Percentiles rank a stretch among this genome's conserved stretches.
Evolutionary conservation across 129 eudicot genomes (phyloP).

Genomic region (Scalesia atractyloides): DNA sequence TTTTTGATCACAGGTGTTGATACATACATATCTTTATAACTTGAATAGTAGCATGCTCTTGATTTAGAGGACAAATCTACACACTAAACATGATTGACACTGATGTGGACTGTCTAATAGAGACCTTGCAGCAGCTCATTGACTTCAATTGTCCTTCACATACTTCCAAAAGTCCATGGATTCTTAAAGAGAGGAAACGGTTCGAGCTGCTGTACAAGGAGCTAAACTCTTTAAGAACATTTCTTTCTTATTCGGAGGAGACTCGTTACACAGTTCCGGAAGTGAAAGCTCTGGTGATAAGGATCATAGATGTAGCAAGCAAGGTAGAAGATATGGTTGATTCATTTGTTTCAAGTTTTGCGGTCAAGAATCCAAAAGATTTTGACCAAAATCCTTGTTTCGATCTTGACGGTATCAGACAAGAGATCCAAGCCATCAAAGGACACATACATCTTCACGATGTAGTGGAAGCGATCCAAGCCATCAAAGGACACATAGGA

Average conservation of each 20-base stretch:
- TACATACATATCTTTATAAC: too few relatives aligned
- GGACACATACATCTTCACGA: too few relatives aligned
- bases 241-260: conserved; percentile 13
- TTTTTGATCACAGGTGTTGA: background rate
- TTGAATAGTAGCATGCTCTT: background rate
- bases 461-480: too few relatives aligned
- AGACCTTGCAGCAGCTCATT: conserved; percentile 19
- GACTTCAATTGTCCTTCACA: background rate
- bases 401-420: conserved; percentile 1
- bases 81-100: conserved; percentile 26
- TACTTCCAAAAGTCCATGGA: conserved; percentile 1
- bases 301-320: conserved; percentile 15
- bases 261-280: conserved; percentile 3
- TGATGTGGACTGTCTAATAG: conserved; percentile 16
- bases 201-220: conserved; percentile 6
- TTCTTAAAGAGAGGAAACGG: conserved; percentile 6
- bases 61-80: too few relatives aligned
- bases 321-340: conserved; percentile 12
- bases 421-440: background rate
- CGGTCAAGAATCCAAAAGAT: background rate
- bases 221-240: conserved; percentile 1
- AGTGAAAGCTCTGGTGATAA: conserved; percentile 16
- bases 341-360: background rate
- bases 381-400: background rate
- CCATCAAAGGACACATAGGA: conserved; percentile 8